phyloP scores from a whole-genome alignment of 768 basidiomycete genomes.

The Tubosaeta sp. region DNA sequence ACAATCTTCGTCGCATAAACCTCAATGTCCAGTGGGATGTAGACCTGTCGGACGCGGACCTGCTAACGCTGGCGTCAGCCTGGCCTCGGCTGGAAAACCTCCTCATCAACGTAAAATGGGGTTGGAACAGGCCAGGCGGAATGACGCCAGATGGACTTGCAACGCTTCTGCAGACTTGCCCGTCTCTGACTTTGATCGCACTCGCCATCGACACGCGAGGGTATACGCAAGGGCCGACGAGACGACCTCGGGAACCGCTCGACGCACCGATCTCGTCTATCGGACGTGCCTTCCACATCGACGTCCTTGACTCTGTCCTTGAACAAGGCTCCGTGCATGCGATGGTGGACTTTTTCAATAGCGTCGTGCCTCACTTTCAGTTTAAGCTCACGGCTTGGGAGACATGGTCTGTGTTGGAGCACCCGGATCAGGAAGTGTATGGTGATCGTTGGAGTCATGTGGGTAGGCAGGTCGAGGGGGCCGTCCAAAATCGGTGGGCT shows the following conservation, averaged over 20 bases:
- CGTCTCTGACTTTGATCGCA: background rate
- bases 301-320: slow-evolving; percentile 6
- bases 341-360: slow-evolving; percentile 1
- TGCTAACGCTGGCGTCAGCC: slow-evolving; percentile 1
- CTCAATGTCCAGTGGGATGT: slow-evolving; percentile 1
- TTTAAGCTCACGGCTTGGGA: background rate
- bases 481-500: background rate
- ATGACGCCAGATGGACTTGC: slow-evolving; percentile 9
- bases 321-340: background rate
- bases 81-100: slow-evolving; percentile 9
- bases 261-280: background rate
- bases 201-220: slow-evolving; percentile 8
- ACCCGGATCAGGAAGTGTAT: background rate
- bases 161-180: background rate
- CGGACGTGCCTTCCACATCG: background rate
- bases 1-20: background rate
- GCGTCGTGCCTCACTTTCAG: background rate
- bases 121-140: slow-evolving; percentile 1
- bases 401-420: background rate
- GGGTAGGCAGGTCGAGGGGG: background rate
- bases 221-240: background rate
- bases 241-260: background rate
- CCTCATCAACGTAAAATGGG: slow-evolving; percentile 6
- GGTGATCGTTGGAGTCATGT: background rate
- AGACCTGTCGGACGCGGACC: background rate